Percentiles rank a stretch among this genome's conserved stretches.
Evolutionary conservation across 306 rosid species (phyloP).

Genomic region (Cucumis hystrix): DNA sequence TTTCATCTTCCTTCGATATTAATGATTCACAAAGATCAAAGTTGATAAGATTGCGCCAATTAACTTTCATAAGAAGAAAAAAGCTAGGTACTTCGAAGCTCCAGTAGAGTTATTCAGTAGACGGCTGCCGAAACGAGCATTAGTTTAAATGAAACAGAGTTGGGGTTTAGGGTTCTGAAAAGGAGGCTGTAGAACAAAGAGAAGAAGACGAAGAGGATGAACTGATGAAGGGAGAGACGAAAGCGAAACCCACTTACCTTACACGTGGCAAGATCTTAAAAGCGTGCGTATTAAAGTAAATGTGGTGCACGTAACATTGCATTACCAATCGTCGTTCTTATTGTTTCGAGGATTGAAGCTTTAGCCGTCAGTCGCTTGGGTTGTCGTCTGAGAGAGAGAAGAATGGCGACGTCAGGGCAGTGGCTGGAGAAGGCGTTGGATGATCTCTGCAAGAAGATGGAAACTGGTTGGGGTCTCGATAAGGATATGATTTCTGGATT

Average conservation of each 20-base stretch:
- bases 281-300: background rate
- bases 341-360: background rate
- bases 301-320: background rate
- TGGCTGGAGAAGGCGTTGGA: conserved; percentile 86
- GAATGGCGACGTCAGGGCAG: conserved; percentile 53
- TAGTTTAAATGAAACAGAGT: background rate
- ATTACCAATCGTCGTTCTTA: background rate
- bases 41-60: background rate
- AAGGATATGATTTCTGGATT: conserved; percentile 74
- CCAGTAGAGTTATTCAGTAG: background rate
- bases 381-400: background rate
- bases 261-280: conserved; percentile 4
- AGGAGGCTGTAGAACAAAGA: background rate
- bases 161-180: background rate
- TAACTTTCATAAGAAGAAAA: background rate
- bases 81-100: background rate
- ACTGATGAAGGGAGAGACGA: too few relatives aligned
- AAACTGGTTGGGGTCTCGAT: conserved; percentile 63
- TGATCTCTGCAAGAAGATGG: conserved; percentile 53
- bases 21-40: background rate
- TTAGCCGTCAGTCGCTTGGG: background rate
- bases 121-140: background rate
- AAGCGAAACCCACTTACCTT: background rate
- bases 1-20: background rate
- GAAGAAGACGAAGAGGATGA: background rate